Evolutionary conservation across 1,284 basidiomycete species (phyloP).

Genomic region (Polyporus tsugae): DNA sequence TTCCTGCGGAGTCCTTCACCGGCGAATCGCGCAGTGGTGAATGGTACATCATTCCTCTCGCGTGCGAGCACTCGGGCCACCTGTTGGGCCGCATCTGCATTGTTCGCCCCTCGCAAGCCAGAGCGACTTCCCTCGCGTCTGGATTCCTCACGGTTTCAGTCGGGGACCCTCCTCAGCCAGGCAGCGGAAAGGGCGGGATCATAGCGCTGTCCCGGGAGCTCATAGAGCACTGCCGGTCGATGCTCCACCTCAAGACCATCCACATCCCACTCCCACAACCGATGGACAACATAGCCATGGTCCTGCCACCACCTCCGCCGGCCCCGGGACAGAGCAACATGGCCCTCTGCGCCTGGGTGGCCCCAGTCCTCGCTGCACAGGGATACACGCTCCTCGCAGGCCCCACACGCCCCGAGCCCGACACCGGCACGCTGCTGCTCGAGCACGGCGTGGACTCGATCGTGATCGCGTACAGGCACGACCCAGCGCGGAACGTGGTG

Average conservation of each 20-base stretch:
- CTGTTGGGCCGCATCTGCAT: background rate
- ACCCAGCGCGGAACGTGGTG: background rate
- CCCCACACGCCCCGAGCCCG: background rate
- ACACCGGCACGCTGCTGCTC: background rate
- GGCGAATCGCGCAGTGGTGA: background rate
- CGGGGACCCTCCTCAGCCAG: background rate
- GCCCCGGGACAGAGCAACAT: background rate
- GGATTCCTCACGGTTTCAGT: background rate
- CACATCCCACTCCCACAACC: constrained; percentile 2
- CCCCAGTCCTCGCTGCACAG: background rate
- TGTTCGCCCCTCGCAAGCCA: background rate
- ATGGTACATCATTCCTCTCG: constrained; percentile 5
- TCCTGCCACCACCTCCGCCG: background rate
- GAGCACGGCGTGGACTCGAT: background rate
- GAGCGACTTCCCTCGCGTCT: background rate
- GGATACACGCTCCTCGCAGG: background rate
- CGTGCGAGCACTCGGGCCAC: background rate
- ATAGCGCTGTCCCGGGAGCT: constrained; percentile 1
- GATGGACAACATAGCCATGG: background rate
- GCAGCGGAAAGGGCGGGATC: background rate
- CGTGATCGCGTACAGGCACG: constrained; percentile 4
- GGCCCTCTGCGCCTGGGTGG: background rate
- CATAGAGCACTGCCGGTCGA: background rate
- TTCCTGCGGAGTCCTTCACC: background rate
- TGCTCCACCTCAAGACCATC: background rate